Evolutionary conservation across 179 eudicot species (phyloP), one percentile per base, ranked within the genome.

Genomic region (Nepenthes alata): DNA sequence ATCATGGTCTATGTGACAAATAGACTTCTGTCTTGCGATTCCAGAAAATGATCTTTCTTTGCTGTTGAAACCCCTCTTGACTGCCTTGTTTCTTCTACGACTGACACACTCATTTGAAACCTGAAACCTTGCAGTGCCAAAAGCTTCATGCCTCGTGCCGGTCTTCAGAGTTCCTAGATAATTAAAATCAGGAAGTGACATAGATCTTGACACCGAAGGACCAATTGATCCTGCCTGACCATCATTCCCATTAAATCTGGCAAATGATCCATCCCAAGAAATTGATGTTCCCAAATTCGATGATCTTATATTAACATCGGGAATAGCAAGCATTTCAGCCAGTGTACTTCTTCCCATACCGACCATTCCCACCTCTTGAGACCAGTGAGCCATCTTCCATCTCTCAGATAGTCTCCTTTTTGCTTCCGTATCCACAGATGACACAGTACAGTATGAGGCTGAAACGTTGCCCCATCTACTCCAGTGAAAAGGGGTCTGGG

Each of bases 291-390:
- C 75, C 50, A 68, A 61, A 50, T 66, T 67, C 49, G 52, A 58
- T 59, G 61, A 72, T 68, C 71, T 74, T 55, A 68, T 55, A 37
- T 73, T 88, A 15, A 62, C 66, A 65, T 78, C 95, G 6, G 85
- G 84, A 53, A 74, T 57, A 48, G 84, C 74, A 72, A 90, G 97
- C 99, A 94, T 90, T 72, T 94, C 96, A 57, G 84, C 91, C 13
- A 94, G 75, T 6, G 95, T 94, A 71, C 81, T 81, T 25, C 25
- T 25, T 50, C 84, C 79, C 67, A 75, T 80, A 37, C 75, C 74
- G 62, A 65, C 70, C n/a, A 68, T 44, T 58, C 76, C 83, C 59
- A 66, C 53, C 65, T 72, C 81, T 49, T 77, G 78, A 69, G 76
- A 71, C 61, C 75, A 75, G 55, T 79, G 79, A 57, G 87, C 74